Evolutionary conservation across 116 monocot genomes (phyloP).

Genomic region (Thalassia testudinum): DNA sequence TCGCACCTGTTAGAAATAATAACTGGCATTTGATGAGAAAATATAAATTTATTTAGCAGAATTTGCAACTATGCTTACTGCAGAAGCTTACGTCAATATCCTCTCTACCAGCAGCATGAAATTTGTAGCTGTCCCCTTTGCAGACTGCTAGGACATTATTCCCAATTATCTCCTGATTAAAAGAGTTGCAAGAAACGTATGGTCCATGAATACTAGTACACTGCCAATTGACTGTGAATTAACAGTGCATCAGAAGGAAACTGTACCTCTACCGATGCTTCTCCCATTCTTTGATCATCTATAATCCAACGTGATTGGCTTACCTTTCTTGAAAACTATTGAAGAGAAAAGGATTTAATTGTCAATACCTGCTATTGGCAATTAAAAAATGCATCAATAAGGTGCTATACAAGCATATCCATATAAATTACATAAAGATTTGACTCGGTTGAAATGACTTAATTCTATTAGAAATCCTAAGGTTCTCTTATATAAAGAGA

Average conservation of each 20-base stretch:
- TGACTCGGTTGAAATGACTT: too few relatives aligned
- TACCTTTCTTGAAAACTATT: conserved; percentile 79
- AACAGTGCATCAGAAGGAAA: too few relatives aligned
- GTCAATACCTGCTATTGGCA: too few relatives aligned
- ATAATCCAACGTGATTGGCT: conserved; percentile 97
- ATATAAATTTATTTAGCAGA: too few relatives aligned
- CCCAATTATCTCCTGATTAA: conserved; percentile 74
- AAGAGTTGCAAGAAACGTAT: background rate
- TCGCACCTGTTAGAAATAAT: conserved; percentile 47
- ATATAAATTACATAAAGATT: too few relatives aligned
- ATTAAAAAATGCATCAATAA: too few relatives aligned
- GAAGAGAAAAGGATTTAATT: background rate
- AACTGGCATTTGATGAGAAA: conserved; percentile 4
- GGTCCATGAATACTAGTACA: background rate
- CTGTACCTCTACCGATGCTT: conserved; percentile 94
- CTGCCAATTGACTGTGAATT: too few relatives aligned
- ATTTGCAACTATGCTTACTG: too few relatives aligned
- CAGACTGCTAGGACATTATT: conserved; percentile 34
- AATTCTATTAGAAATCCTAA: too few relatives aligned
- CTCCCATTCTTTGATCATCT: conserved; percentile 99
- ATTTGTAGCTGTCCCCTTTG: conserved; percentile 84
- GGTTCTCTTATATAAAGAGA: too few relatives aligned
- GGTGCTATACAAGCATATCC: too few relatives aligned
- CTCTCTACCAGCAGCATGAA: conserved; percentile 98
- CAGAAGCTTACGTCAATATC: conserved; percentile 72